Conservation (phyloP, 305 asterid species). For the Caryopteris hybrid region DNA sequence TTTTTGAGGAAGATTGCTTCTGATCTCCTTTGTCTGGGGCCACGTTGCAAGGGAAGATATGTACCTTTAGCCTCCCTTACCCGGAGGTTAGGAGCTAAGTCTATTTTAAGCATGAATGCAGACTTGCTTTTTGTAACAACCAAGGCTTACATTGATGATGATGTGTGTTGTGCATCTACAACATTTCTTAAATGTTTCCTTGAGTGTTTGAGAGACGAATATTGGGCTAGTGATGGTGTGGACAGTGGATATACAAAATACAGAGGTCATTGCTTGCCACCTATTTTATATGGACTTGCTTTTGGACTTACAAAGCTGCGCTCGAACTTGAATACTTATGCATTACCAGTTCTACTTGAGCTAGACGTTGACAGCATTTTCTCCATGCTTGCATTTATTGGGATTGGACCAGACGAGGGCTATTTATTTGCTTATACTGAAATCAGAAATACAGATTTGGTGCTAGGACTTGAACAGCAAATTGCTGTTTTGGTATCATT, state of each 20-base stretch:
- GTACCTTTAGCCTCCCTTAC: conserved; percentile 80
- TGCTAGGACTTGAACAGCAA: conserved; percentile 59
- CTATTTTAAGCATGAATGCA: conserved; percentile 65
- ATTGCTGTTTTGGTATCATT: conserved; percentile 81
- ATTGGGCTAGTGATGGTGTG: conserved; percentile 81
- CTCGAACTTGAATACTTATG: conserved; percentile 86
- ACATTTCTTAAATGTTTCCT: conserved; percentile 85
- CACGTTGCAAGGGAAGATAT: conserved; percentile 96
- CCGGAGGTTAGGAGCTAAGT: conserved; percentile 81
- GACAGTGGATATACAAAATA: conserved; percentile 64
- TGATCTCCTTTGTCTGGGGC: conserved; percentile 78
- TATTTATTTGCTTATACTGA: conserved; percentile 40
- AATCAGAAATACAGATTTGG: conserved; percentile 31
- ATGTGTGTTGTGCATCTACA: conserved; percentile 91
- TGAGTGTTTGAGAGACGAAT: conserved; percentile 83
- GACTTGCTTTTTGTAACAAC: conserved; percentile 64
- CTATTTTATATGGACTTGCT: conserved; percentile 75
- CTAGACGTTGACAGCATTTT: conserved; percentile 79
- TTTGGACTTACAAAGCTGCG: conserved; percentile 79
- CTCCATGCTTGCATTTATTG: conserved; percentile 73
- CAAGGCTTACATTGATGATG: conserved; percentile 81
- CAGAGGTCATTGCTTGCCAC: conserved; percentile 71
- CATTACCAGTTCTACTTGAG: conserved; percentile 83
- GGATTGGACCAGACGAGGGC: conserved; percentile 46
- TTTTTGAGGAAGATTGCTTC: conserved; percentile 68